Evolutionary conservation across 1,139 yeast genomes (phyloP).

Genomic region (Blastobotrys elegans): DNA sequence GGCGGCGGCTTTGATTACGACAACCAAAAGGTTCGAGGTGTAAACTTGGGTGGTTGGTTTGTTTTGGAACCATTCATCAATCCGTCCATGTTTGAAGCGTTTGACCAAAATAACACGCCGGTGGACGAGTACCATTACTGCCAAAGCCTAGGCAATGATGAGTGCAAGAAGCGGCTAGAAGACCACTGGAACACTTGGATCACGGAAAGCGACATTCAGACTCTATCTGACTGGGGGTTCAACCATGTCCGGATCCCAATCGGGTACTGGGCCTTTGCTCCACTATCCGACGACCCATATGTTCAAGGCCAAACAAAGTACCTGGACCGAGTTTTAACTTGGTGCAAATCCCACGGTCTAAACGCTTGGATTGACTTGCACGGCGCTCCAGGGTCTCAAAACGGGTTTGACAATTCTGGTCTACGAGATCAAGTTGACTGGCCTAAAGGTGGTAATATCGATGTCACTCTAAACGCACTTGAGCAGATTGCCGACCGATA

Average conservation of each 20-base stretch:
- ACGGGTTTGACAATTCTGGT: conserved; percentile 96
- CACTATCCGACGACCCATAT: conserved; percentile 68
- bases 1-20: conserved; percentile 42
- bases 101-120: conserved; percentile 44
- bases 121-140: conserved; percentile 82
- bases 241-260: conserved; percentile 87
- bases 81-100: conserved; percentile 68
- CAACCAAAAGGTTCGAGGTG: conserved; percentile 59
- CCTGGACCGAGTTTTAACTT: conserved; percentile 67
- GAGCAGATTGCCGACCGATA: conserved; percentile 50
- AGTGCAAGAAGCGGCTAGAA: conserved; percentile 48
- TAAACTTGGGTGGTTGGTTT: conserved; percentile 91
- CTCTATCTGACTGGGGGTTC: conserved; percentile 62
- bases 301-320: conserved; percentile 77
- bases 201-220: conserved; percentile 63
- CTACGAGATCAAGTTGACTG: conserved; percentile 60
- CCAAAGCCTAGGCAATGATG: conserved; percentile 54
- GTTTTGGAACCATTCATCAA: conserved; percentile 79
- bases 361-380: conserved; percentile 91
- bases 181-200: conserved; percentile 80
- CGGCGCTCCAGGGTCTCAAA: conserved; percentile 97
- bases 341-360: conserved; percentile 62
- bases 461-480: conserved; percentile 48
- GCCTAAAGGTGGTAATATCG: conserved; percentile 44
- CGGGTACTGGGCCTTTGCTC: conserved; percentile 91